Evolutionary conservation across 306 rosid species (phyloP).

Genomic region (Betula pendula): DNA sequence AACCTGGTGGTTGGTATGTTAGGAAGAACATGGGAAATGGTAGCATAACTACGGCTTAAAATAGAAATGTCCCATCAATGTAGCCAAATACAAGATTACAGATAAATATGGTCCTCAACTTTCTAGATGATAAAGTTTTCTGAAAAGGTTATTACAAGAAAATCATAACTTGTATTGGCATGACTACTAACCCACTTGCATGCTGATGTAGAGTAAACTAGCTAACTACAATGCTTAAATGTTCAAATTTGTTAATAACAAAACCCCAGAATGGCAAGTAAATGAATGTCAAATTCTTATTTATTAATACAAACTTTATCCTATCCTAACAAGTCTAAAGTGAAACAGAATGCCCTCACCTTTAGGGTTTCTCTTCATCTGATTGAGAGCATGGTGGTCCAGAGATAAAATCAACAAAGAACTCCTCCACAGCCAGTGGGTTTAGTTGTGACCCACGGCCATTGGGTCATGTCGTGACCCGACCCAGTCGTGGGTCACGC

Average conservation of each 20-base stretch:
- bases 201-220: constrained; percentile 40
- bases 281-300: constrained; percentile 34
- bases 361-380: constrained; percentile 81
- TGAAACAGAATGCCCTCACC: constrained; percentile 37
- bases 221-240: constrained; percentile 37
- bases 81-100: constrained; percentile 41
- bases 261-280: constrained; percentile 42
- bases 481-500: too few relatives aligned
- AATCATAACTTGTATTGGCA: constrained; percentile 29
- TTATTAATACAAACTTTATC: constrained; percentile 36
- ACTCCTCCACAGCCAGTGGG: constrained; percentile 99
- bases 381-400: constrained; percentile 82
- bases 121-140: constrained; percentile 25
- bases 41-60: constrained; percentile 16
- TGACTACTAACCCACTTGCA: constrained; percentile 32
- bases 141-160: constrained; percentile 36
- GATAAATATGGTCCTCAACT: constrained; percentile 34
- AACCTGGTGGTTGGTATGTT: neutral
- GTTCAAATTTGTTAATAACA: constrained; percentile 32
- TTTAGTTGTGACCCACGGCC: too few relatives aligned
- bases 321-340: constrained; percentile 46
- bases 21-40: neutral
- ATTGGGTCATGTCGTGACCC: too few relatives aligned
- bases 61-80: constrained; percentile 27
- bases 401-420: constrained; percentile 84